phyloP scores from a whole-genome alignment of 1,284 basidiomycete genomes.

The Malassezia obtusa region DNA sequence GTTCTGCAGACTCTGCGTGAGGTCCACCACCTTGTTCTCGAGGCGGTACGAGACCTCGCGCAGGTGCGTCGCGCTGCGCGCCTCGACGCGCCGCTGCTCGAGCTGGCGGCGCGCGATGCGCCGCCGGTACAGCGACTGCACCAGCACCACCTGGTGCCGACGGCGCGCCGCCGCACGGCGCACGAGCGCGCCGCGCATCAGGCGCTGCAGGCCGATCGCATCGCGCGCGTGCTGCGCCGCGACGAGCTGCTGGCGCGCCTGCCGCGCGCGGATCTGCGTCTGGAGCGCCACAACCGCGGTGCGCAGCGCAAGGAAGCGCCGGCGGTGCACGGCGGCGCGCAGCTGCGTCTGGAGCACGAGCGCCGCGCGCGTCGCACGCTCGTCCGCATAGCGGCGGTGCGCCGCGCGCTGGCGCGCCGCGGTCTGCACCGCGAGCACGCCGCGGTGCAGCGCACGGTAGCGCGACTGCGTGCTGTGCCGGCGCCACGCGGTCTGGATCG shows the following conservation, averaged over 20 bases:
- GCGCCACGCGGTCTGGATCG: slow-evolving; percentile 94
- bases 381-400: slow-evolving; percentile 59
- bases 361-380: slow-evolving; percentile 67
- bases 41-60: slow-evolving; percentile 97
- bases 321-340: slow-evolving; percentile 66
- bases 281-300: slow-evolving; percentile 66
- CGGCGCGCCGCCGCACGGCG: slow-evolving; percentile 51
- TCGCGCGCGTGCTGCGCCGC: slow-evolving; percentile 60
- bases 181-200: slow-evolving; percentile 69
- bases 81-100: slow-evolving; percentile 72
- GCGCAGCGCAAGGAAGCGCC: slow-evolving; percentile 59
- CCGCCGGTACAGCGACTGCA: slow-evolving; percentile 87
- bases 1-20: slow-evolving; percentile 88
- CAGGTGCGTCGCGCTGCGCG: slow-evolving; percentile 92
- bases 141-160: slow-evolving; percentile 58
- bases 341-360: slow-evolving; percentile 65
- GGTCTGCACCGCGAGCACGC: slow-evolving; percentile 77
- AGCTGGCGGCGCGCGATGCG: slow-evolving; percentile 78
- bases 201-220: slow-evolving; percentile 67
- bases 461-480: slow-evolving; percentile 71
- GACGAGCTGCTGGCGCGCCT: slow-evolving; percentile 61
- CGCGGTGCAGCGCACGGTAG: slow-evolving; percentile 63
- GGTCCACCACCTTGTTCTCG: slow-evolving; percentile 98
- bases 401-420: slow-evolving; percentile 85
- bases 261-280: slow-evolving; percentile 68